Conservation (phyloP, 2,329 filamentous ascomycete species). For the Cercospora beticola region DNA sequence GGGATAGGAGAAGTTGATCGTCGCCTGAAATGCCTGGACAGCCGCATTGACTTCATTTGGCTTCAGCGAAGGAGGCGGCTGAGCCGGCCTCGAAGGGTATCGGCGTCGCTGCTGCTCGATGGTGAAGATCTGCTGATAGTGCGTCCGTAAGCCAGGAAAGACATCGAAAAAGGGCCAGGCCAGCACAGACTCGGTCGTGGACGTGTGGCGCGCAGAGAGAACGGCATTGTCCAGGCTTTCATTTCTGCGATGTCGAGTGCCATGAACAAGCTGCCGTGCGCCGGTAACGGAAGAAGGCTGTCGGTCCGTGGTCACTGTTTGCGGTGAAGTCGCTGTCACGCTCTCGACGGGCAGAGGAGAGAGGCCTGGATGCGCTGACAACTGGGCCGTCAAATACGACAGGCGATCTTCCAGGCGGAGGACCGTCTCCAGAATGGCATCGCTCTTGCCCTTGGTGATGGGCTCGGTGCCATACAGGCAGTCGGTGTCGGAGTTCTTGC, state of each 20-base stretch:
- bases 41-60: slow-evolving; percentile 8
- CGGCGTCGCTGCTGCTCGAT: slow-evolving; percentile 17
- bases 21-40: slow-evolving; percentile 3
- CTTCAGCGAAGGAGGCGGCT: slow-evolving; percentile 8
- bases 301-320: slow-evolving; percentile 11
- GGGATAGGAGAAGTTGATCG: slow-evolving; percentile 18
- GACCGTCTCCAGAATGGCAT: slow-evolving; percentile 18
- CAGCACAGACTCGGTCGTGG: slow-evolving; percentile 18
- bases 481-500: slow-evolving; percentile 4
- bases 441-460: slow-evolving; percentile 18
- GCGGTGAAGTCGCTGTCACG: neutral
- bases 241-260: slow-evolving; percentile 10
- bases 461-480: slow-evolving; percentile 20
- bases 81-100: neutral
- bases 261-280: slow-evolving; percentile 16
- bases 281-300: slow-evolving; percentile 15
- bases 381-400: slow-evolving; percentile 8
- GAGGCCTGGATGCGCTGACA: neutral
- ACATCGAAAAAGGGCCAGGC: slow-evolving; percentile 18
- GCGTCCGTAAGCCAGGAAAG: slow-evolving; percentile 9
- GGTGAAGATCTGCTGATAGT: slow-evolving; percentile 18
- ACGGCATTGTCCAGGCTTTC: slow-evolving; percentile 19
- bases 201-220: slow-evolving; percentile 17
- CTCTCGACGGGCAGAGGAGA: neutral
- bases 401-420: slow-evolving; percentile 15